Evolutionary conservation across 495 filamentous ascomycete genomes (phyloP).

Genomic region (Hypoxylon lienhwacheense): DNA sequence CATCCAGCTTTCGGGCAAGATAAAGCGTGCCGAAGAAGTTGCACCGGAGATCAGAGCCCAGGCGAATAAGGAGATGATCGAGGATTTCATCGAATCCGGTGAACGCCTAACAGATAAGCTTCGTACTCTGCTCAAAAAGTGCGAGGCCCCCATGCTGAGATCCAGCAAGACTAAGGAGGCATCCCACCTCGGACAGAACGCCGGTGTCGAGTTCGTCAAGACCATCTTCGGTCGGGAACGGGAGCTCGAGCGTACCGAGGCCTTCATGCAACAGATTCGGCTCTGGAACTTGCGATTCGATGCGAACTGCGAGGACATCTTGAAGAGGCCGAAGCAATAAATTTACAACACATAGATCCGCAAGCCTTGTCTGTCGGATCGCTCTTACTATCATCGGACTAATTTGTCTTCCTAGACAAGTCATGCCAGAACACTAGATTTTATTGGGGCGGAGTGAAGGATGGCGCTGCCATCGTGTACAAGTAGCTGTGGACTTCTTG

Average conservation of each 20-base stretch:
- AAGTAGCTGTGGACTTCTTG: slow-evolving; percentile 35
- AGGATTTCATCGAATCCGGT: slow-evolving; percentile 90
- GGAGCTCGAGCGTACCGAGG: slow-evolving; percentile 90
- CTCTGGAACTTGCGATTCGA: slow-evolving; percentile 96
- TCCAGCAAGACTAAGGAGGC: slow-evolving; percentile 61
- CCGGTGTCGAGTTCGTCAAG: slow-evolving; percentile 94
- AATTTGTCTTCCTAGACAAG: slow-evolving; percentile 18
- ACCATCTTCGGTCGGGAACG: slow-evolving; percentile 94
- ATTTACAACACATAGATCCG: too few species aligned
- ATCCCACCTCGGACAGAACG: slow-evolving; percentile 85
- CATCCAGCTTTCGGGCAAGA: slow-evolving; percentile 94
- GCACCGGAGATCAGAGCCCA: slow-evolving; percentile 68
- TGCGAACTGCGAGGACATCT: slow-evolving; percentile 91
- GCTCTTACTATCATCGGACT: not conserved
- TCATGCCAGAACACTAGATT: slow-evolving; percentile 17
- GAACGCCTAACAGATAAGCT: slow-evolving; percentile 86
- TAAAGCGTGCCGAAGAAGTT: slow-evolving; percentile 87
- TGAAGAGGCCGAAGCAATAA: slow-evolving; percentile 61
- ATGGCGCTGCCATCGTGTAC: slow-evolving; percentile 39
- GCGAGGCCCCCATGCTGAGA: slow-evolving; percentile 85
- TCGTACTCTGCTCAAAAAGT: slow-evolving; percentile 82
- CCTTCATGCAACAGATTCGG: slow-evolving; percentile 89
- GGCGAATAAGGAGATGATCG: slow-evolving; percentile 77
- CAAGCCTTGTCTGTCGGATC: slow-evolving; percentile 9
- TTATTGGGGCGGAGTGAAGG: slow-evolving; percentile 21